A percentile compares a stretch with the other conserved stretches of the same genome.
These are phyloP conservation scores for Micractinium sp. DNA, from an alignment of 139 green algal genomes.

Conservation along the genomic window DNA sequence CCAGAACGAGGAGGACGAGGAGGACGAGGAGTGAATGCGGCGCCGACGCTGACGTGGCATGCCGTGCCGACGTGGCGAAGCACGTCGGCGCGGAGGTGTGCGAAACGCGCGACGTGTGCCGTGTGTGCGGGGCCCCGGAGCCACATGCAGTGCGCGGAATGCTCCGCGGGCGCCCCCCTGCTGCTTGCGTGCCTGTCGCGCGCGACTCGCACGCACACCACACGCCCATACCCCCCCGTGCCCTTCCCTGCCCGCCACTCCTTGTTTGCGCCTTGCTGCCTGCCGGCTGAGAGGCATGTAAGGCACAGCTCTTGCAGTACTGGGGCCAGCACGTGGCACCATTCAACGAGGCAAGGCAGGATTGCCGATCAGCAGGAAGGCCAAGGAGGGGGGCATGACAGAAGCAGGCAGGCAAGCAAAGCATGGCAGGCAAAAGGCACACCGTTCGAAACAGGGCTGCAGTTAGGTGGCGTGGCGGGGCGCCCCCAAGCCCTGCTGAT, in stretches of 20 bases:
- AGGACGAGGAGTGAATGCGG: conserved; percentile 37
- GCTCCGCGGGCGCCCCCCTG: no score
- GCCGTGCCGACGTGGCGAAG: background rate
- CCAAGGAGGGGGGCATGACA: no score
- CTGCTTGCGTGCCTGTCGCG: background rate
- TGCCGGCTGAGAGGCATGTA: conserved; percentile 5
- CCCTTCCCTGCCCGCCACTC: background rate
- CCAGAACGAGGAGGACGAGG: conserved; percentile 86
- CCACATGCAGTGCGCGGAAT: conserved; percentile 26
- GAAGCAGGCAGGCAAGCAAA: no score
- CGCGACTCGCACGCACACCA: background rate
- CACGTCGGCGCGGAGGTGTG: background rate
- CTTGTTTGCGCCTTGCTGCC: background rate
- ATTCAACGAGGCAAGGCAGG: no score
- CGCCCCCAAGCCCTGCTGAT: no score
- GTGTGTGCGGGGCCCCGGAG: background rate
- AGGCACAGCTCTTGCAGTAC: background rate
- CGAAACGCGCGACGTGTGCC: background rate
- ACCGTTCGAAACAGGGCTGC: no score
- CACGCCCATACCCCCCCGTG: background rate
- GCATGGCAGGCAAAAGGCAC: no score
- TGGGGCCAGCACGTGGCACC: no score
- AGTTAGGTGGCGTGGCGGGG: no score
- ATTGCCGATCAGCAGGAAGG: no score
- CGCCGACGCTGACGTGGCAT: background rate